Evolutionary conservation across 1,284 basidiomycete genomes (phyloP), one percentile per base, ranked within the genome.

Genomic region (Rhodofomes roseus): DNA sequence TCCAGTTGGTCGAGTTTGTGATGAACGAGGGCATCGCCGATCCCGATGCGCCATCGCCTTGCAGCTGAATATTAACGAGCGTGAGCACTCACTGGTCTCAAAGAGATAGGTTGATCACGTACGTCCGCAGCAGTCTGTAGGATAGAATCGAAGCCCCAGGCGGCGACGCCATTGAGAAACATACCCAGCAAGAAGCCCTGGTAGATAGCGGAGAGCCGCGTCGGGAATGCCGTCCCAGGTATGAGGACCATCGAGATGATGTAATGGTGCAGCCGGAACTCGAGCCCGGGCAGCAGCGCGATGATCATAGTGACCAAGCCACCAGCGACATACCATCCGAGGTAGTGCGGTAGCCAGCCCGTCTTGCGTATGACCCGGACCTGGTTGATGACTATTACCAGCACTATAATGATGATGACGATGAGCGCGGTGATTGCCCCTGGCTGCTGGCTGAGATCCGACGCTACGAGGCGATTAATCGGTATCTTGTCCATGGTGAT

Each of bases 131-230:
- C 74, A 2, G 93, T 93, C 71, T 96, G 86, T 50, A 96, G 69
- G 55, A 96, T 87, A 1, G 90, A 87, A 65, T 85, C 92, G 66
- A 92, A 89, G 2, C 88, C 90, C 74, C 87, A 94, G 4, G 89
- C 87, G 14, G 89, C 89, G 12, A 82, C 83, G 6, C 86, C 91
- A 65, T 91, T 89, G 56, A 91, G 71, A 73, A 93, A 95, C 76
- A 95, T 82, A 12, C 94, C 93, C 36, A 95, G 77, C 9, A 94
- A 73, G 66, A 95, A 87, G 1, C 88, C 91, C 73, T 93, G 89
- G 70, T 89, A 89, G 48, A 93, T 80, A 0, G 90, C 86, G 6
- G 87, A 92, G 25, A 89, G 75, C 37, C 92, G 80, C 20, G 92
- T 95, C 0, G 91, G 90, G 68, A 93, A 93, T 1, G 84, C 92